phyloP scores from a whole-genome alignment of 768 basidiomycete species.

The Phallus indusiatus region DNA sequence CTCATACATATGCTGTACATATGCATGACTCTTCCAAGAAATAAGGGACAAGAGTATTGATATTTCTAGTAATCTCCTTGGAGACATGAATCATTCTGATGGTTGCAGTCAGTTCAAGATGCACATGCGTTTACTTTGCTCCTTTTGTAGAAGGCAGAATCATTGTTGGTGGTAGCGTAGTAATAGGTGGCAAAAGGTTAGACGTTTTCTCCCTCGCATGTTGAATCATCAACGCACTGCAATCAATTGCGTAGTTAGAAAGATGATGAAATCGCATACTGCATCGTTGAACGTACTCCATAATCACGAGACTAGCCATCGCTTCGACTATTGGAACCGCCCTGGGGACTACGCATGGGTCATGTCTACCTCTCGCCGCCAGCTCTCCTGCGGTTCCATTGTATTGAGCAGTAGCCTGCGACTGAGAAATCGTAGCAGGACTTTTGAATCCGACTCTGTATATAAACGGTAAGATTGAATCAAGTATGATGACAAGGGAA shows the following conservation, averaged over 20 bases:
- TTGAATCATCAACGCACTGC: constrained; percentile 71
- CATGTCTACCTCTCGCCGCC: constrained; percentile 89
- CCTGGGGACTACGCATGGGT: constrained; percentile 94
- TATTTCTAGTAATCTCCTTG: too few relatives aligned
- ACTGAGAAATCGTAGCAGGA: constrained; percentile 93
- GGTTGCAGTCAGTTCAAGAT: too few relatives aligned
- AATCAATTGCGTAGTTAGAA: constrained; percentile 9
- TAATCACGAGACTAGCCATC: constrained; percentile 92
- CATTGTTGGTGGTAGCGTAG: constrained; percentile 91
- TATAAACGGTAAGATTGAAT: background rate
- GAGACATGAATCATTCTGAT: too few relatives aligned
- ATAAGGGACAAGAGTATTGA: too few relatives aligned
- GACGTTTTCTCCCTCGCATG: constrained; percentile 71
- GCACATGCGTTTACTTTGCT: background rate
- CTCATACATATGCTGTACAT: background rate
- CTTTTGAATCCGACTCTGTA: constrained; percentile 98
- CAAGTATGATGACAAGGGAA: background rate
- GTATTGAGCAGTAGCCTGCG: constrained; percentile 86
- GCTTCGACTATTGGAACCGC: constrained; percentile 97
- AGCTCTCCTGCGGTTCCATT: constrained; percentile 83
- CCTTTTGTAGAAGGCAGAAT: constrained; percentile 41
- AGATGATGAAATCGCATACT: background rate
- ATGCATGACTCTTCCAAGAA: too few relatives aligned
- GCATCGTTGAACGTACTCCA: constrained; percentile 48
- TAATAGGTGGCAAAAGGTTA: constrained; percentile 70